These are phyloP conservation scores for Septoria petroselini DNA, from an alignment of 2,329 filamentous ascomycete species.

Conservation along the genomic window DNA sequence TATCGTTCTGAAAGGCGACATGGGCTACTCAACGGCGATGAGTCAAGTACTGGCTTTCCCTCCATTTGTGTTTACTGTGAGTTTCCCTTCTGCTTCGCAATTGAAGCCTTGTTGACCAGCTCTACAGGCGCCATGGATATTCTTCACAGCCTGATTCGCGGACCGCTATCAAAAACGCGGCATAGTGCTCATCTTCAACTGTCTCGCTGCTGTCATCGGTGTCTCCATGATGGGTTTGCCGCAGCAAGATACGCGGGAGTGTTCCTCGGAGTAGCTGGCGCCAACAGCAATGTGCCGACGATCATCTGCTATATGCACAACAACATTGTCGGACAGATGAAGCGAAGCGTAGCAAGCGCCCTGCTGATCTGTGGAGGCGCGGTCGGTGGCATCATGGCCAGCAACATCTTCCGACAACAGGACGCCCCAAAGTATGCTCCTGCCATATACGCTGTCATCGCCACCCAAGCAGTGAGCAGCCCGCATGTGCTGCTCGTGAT, in stretches of 20 bases:
- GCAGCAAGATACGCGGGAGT: constrained; percentile 61
- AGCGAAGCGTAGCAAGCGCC: constrained; percentile 72
- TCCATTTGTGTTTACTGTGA: constrained; percentile 34
- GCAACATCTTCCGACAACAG: constrained; percentile 63
- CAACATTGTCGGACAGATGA: constrained; percentile 84
- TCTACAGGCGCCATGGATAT: constrained; percentile 32
- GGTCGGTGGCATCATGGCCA: constrained; percentile 72
- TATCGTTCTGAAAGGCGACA: constrained; percentile 39
- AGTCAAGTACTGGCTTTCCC: constrained; percentile 38
- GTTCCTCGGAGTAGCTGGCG: constrained; percentile 69
- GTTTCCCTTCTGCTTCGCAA: neutral
- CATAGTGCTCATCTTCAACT: constrained; percentile 23
- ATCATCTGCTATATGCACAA: constrained; percentile 77
- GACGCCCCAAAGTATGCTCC: constrained; percentile 33
- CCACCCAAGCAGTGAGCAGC: constrained; percentile 25
- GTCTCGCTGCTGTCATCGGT: constrained; percentile 17
- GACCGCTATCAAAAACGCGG: constrained; percentile 28
- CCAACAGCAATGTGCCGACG: constrained; percentile 72
- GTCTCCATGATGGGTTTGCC: constrained; percentile 22
- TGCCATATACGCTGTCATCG: constrained; percentile 25
- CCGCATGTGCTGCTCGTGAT: constrained; percentile 26
- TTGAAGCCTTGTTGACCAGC: neutral
- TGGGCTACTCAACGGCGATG: constrained; percentile 39
- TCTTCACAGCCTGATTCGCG: constrained; percentile 24
- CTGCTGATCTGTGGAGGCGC: constrained; percentile 71